Percentiles rank a stretch among this genome's conserved stretches.
Evolutionary conservation across 768 basidiomycete species (phyloP).

Genomic region (Mycena indigotica): DNA sequence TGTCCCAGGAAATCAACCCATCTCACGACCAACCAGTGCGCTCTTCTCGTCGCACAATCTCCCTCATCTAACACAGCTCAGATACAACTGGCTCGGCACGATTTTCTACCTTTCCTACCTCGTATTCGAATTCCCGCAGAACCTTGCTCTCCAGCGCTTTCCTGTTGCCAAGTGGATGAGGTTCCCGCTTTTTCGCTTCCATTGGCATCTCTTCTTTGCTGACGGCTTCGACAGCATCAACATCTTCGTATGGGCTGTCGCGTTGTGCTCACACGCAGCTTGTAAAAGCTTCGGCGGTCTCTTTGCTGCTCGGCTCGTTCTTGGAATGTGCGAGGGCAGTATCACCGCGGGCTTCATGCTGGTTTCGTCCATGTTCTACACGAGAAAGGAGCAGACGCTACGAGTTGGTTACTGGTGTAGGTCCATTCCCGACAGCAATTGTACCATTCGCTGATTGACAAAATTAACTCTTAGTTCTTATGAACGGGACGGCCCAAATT

Average conservation of each 20-base stretch:
- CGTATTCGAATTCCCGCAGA: slow-evolving; percentile 66
- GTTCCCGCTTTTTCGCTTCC: slow-evolving; percentile 29
- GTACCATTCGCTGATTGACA: neutral
- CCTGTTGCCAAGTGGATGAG: slow-evolving; percentile 87
- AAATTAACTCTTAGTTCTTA: slow-evolving; percentile 51
- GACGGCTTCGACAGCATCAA: slow-evolving; percentile 52
- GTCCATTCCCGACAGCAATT: slow-evolving; percentile 23
- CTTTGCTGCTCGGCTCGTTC: slow-evolving; percentile 68
- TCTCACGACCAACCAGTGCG: slow-evolving; percentile 67
- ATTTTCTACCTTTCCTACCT: slow-evolving; percentile 78
- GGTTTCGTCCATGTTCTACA: slow-evolving; percentile 83
- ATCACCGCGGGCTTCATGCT: slow-evolving; percentile 79
- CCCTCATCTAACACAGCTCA: slow-evolving; percentile 23
- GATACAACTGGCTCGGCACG: slow-evolving; percentile 77
- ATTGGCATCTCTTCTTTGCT: neutral
- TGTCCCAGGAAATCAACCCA: slow-evolving; percentile 56
- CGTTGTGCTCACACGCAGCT: slow-evolving; percentile 61
- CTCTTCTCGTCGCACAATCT: neutral
- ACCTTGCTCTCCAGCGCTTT: slow-evolving; percentile 70
- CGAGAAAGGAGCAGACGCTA: slow-evolving; percentile 68
- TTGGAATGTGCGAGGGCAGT: slow-evolving; percentile 71
- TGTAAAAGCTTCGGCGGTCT: slow-evolving; percentile 70
- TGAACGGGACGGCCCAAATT: slow-evolving; percentile 72
- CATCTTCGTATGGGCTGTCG: slow-evolving; percentile 72
- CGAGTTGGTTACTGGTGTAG: slow-evolving; percentile 81